A percentile compares a stretch with the other conserved stretches of the same genome.
These are phyloP conservation scores for Cyclospora cayetanensis DNA, from an alignment of 169 alveolate species.

Conservation along the genomic window DNA sequence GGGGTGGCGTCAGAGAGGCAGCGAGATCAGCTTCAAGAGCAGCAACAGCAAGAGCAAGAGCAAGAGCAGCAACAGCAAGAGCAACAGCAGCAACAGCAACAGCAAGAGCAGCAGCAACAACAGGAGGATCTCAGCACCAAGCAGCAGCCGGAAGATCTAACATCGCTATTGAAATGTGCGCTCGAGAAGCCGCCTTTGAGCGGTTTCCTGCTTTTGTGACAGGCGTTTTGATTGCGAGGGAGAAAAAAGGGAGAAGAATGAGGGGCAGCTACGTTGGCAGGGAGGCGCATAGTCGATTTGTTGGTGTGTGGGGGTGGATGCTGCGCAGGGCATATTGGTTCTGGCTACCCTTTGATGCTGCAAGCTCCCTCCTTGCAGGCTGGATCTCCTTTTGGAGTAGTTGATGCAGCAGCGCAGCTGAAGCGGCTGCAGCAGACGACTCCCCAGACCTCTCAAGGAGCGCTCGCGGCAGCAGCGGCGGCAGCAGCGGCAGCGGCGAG, in stretches of 20 bases:
- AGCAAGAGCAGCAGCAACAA: conserved; percentile 2
- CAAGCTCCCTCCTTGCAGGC: no score
- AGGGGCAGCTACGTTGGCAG: neutral
- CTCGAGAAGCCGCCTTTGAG: neutral
- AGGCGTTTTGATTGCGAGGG: neutral
- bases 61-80: neutral
- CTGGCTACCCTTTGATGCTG: neutral
- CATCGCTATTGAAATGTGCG: neutral
- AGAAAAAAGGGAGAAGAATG: neutral
- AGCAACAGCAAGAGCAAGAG: conserved; percentile 5
- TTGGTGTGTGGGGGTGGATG: neutral
- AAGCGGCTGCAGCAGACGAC: no score
- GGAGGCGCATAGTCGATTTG: neutral
- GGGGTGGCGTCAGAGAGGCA: neutral
- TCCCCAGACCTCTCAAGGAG: neutral
- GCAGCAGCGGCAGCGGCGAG: neutral
- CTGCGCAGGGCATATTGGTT: neutral
- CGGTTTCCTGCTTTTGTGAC: neutral
- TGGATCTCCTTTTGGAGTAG: no score
- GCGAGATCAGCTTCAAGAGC: neutral
- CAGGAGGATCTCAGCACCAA: neutral
- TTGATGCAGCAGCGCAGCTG: no score
- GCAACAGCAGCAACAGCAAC: neutral
- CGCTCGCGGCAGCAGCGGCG: neutral
- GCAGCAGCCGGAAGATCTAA: neutral